These are phyloP conservation scores for Thalassiosira pacifica DNA, from an alignment of 352 stramenopile genomes.

Conservation along the genomic window DNA sequence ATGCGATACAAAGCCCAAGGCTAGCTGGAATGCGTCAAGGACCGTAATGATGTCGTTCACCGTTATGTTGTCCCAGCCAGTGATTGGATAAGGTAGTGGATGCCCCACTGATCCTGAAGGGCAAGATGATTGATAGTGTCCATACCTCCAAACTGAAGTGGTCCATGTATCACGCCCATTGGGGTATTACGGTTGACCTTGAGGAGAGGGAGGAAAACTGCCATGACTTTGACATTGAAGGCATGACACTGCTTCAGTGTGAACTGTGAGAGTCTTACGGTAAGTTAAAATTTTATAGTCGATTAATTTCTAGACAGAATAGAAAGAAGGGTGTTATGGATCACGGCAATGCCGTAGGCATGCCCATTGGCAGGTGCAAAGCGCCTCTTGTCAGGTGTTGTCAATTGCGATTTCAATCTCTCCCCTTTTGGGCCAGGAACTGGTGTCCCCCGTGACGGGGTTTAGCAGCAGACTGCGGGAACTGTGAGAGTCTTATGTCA, in stretches of 20 bases:
- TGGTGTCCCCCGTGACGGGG: no score
- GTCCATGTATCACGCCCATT: neutral
- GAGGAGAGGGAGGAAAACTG: neutral
- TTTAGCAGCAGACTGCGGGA: no score
- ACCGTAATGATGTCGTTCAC: neutral
- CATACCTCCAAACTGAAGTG: conserved; percentile 1
- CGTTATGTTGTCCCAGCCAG: neutral
- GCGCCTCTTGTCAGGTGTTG: no score
- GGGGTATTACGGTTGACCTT: neutral
- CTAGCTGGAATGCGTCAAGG: neutral
- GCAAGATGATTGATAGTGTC: neutral
- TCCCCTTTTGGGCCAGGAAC: no score
- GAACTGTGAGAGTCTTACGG: no score
- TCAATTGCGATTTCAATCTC: no score
- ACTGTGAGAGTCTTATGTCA: neutral
- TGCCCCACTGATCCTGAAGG: neutral
- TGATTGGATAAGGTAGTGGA: neutral
- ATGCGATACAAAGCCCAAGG: neutral
- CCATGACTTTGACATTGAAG: neutral
- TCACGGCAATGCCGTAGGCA: no score
- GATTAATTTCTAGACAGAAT: no score
- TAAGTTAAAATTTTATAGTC: no score
- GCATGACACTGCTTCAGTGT: neutral
- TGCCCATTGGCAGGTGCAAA: no score
- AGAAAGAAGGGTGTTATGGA: no score